Percentiles rank a stretch among this genome's conserved stretches.
phyloP scores from a whole-genome alignment of 108 stramenopile species.

The Aurantiochytrium sp. region DNA sequence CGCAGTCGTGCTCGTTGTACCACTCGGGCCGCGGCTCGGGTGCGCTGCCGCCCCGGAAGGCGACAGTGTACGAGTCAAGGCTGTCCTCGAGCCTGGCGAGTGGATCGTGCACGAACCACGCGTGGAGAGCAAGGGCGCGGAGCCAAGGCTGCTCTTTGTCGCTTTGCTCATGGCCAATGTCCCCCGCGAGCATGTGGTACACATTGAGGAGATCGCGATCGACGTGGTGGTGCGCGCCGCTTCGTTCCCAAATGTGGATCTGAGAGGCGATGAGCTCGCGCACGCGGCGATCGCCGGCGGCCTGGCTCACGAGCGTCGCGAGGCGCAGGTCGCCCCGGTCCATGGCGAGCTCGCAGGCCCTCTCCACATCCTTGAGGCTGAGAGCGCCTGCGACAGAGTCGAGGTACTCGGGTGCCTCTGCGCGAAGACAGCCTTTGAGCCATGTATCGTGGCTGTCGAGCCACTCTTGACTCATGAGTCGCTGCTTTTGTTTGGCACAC shows the following conservation, averaged over 20 bases:
- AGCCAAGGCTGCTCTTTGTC: neutral
- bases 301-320: neutral
- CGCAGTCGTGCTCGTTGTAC: neutral
- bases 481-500: neutral
- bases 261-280: neutral
- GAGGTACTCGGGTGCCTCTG: neutral
- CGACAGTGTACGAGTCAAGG: neutral
- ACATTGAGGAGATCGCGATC: neutral
- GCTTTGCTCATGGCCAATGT: neutral
- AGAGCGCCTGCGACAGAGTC: neutral
- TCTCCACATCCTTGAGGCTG: neutral
- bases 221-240: neutral
- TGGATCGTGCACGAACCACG: neutral
- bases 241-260: neutral
- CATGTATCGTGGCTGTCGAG: slow-evolving; percentile 3
- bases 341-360: neutral
- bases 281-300: neutral
- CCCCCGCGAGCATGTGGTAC: neutral
- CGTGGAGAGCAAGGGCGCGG: neutral
- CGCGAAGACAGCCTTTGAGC: neutral
- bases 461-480: neutral
- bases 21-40: neutral
- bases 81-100: neutral
- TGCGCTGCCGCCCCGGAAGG: neutral
- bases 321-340: slow-evolving; percentile 10